Conservation (phyloP, 345 rosid genomes). For the Mangifera indica region DNA sequence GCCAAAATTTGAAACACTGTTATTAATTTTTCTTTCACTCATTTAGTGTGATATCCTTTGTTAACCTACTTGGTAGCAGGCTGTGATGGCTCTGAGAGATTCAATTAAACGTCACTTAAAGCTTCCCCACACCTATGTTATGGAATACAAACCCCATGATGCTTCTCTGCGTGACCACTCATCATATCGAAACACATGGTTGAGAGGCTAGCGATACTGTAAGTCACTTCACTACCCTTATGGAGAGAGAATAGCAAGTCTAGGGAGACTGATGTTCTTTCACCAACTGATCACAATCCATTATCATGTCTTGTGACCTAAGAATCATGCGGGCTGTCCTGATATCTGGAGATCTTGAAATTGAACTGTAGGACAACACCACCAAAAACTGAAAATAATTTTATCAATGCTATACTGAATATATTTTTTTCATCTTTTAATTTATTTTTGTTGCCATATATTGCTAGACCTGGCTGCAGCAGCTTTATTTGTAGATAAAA, state of each 20-base stretch:
- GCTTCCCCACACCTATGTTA: constrained; percentile 82
- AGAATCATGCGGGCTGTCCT: constrained; percentile 5
- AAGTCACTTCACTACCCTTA: background rate
- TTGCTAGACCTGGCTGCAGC: no score
- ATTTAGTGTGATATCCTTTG: background rate
- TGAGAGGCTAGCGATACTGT: constrained; percentile 62
- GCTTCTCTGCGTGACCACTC: constrained; percentile 92
- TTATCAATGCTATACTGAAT: constrained; percentile 7
- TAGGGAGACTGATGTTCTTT: background rate
- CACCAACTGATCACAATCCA: background rate
- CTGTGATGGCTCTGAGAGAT: constrained; percentile 87
- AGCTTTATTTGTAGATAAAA: background rate
- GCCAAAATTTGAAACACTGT: background rate
- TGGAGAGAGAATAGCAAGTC: background rate
- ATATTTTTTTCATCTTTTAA: background rate
- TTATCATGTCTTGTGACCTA: background rate
- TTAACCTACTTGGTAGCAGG: constrained; percentile 39
- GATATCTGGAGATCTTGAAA: background rate
- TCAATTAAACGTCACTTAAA: constrained; percentile 84
- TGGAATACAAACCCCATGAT: constrained; percentile 97
- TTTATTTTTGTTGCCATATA: background rate
- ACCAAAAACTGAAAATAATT: background rate
- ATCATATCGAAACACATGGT: constrained; percentile 91
- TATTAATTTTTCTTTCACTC: background rate
- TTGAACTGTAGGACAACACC: constrained; percentile 1